Percentiles rank a stretch among this genome's conserved stretches.
These are phyloP conservation scores for Suillus brevipes DNA, from an alignment of 768 basidiomycete genomes.

Conservation along the genomic window DNA sequence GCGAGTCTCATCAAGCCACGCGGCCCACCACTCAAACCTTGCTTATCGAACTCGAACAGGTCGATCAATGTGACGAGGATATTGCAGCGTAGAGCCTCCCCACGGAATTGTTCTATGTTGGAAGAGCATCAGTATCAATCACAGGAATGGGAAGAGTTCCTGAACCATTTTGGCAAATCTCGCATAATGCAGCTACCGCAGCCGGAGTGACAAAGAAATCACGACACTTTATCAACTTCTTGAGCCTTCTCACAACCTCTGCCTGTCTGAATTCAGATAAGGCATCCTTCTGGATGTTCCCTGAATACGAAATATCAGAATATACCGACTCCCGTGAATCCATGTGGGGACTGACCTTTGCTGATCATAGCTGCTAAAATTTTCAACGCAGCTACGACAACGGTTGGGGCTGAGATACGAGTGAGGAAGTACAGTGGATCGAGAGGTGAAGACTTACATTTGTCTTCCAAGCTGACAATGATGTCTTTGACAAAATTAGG, in stretches of 20 bases:
- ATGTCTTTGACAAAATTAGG: background rate
- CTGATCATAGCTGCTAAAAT: slow-evolving; percentile 20
- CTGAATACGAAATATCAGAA: background rate
- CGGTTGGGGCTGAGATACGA: slow-evolving; percentile 23
- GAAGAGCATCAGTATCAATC: slow-evolving; percentile 3
- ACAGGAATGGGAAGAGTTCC: background rate
- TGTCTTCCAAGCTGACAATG: slow-evolving; percentile 14
- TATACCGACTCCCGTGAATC: background rate
- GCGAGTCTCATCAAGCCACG: background rate
- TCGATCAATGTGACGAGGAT: slow-evolving; percentile 20
- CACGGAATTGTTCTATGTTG: slow-evolving; percentile 20
- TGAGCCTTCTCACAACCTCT: slow-evolving; percentile 14
- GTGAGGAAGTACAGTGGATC: background rate
- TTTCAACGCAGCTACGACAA: slow-evolving; percentile 23
- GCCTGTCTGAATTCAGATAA: slow-evolving; percentile 13
- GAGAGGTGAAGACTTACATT: slow-evolving; percentile 2
- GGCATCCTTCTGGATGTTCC: slow-evolving; percentile 5
- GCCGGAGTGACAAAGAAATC: slow-evolving; percentile 33
- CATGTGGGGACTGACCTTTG: slow-evolving; percentile 7
- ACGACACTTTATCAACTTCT: slow-evolving; percentile 20
- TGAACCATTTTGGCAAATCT: slow-evolving; percentile 25
- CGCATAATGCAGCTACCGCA: slow-evolving; percentile 26
- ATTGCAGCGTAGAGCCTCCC: slow-evolving; percentile 17
- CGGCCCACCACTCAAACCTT: background rate
- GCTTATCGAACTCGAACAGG: slow-evolving; percentile 13